Percentiles rank a stretch among this genome's conserved stretches.
These are phyloP conservation scores for Ophiostoma pallidulum DNA, from an alignment of 2,329 filamentous ascomycete species.

Conservation along the genomic window DNA sequence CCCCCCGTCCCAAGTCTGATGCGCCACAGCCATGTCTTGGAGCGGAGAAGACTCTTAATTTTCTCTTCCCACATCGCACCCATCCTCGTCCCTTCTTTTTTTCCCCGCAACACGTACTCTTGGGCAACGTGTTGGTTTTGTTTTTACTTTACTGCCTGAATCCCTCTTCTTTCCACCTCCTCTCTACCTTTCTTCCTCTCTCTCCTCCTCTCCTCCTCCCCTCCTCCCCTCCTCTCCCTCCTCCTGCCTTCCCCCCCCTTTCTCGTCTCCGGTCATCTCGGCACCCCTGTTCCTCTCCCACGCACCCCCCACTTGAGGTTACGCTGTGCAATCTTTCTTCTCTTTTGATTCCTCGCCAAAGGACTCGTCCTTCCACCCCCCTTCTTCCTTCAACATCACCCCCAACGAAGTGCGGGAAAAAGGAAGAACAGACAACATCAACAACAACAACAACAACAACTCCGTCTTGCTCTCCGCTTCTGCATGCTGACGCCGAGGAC, in stretches of 20 bases:
- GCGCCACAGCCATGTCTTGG: background rate
- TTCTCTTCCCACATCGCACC: background rate
- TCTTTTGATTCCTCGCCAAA: constrained; percentile 7
- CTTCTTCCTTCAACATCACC: background rate
- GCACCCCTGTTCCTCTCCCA: constrained; percentile 7
- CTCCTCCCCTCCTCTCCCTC: background rate
- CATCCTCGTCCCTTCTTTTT: background rate
- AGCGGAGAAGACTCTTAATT: constrained; percentile 4
- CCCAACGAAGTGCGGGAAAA: background rate
- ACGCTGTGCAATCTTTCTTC: constrained; percentile 16
- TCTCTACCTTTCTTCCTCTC: background rate
- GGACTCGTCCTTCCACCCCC: background rate
- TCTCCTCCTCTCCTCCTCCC: background rate
- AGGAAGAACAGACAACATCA: background rate
- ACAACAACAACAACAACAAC: background rate
- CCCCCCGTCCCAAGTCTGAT: background rate
- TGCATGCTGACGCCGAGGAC: background rate
- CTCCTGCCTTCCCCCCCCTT: background rate
- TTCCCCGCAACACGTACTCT: constrained; percentile 1
- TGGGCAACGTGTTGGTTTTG: constrained; percentile 3
- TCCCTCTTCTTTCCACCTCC: background rate
- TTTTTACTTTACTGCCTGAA: background rate
- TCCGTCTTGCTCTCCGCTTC: background rate
- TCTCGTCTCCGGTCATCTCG: background rate
- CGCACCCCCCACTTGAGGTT: constrained; percentile 17